Base-by-base conservation (phyloP, 2,329 filamentous ascomycete species). In the Ophiocordyceps polyrhachis-furcata region DNA sequence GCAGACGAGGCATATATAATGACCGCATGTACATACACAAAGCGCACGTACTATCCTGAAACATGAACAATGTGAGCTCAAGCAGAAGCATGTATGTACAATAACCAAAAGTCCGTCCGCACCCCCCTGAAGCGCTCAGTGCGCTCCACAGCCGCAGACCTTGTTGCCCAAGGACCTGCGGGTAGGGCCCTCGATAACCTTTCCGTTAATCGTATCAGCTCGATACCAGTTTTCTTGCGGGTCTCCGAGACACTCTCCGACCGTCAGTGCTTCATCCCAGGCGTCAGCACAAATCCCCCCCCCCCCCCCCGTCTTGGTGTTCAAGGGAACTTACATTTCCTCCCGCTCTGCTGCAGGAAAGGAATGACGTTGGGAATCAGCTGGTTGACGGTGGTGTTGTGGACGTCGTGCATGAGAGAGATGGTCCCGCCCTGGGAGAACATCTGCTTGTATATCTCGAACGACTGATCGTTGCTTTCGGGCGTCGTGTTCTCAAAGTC, bases 401-500 rank as follows among this genome's bases (percentile, higher is more conserved):
- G 63, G 42, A 68, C 63, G 48, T 70, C 67, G 47, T 70, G 67
- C 12, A 61, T 63, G 45, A 75, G 71, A 17, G 63, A 58, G 23
- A 76, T 63, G 46, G 64, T 68, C 19, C 58, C 56, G 23, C 55
- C 54, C 15, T 50, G 44, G 40, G 51, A 45, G 6, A 59, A 48
- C 6, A 50, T 51, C 23, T 43, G 47, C 17, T 49, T 47, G 44
- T 55, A 58, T 4, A 47, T 52, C 2, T 45, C 52, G 47, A 70
- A 56, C 42, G 62, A 63, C 15, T 59, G 51, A 43, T 59, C 53
- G 50, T 72, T 69, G 44, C 62, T 63, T 40, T 69, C 58, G 6
- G 68, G 62, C 8, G 57, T 57, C 42, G 63, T 61, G 50, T 73
- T 65, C 48, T 70, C 59, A 54, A 70, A 75, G 55, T 75, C 72